These are phyloP conservation scores for Pyronema domesticum DNA, from an alignment of 495 filamentous ascomycete genomes.

Conservation along the genomic window DNA sequence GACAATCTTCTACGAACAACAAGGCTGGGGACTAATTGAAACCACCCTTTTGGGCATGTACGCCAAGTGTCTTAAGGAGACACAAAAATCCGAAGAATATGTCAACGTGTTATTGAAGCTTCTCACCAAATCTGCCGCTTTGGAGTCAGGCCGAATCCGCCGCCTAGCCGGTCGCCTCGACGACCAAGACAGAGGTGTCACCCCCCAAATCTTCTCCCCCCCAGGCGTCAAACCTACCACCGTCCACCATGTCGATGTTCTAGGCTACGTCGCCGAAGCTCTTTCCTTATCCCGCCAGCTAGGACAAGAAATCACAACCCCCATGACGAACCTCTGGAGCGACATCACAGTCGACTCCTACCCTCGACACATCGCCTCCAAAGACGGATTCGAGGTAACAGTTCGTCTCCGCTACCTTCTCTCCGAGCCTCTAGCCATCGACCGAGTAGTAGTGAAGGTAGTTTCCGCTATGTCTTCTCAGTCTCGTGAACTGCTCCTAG, in stretches of 20 bases:
- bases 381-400: conserved; percentile 61
- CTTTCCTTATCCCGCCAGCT: conserved; percentile 43
- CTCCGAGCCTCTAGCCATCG: conserved; percentile 47
- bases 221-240: neutral
- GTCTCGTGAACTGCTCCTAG: conserved; percentile 47
- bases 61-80: conserved; percentile 60
- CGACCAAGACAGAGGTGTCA: conserved; percentile 15
- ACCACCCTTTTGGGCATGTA: conserved; percentile 71
- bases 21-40: conserved; percentile 64
- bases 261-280: conserved; percentile 47
- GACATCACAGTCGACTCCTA: conserved; percentile 50
- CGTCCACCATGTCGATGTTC: conserved; percentile 26
- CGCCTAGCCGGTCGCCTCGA: conserved; percentile 23
- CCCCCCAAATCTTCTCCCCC: neutral
- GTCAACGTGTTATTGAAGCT: conserved; percentile 55
- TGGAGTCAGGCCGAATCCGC: conserved; percentile 32
- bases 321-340: conserved; percentile 55
- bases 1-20: conserved; percentile 63
- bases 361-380: conserved; percentile 48
- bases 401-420: conserved; percentile 56
- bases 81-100: conserved; percentile 62
- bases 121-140: conserved; percentile 51
- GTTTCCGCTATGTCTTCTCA: conserved; percentile 29
- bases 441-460: conserved; percentile 49
- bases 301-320: conserved; percentile 45